Conservation (phyloP, 768 basidiomycete species). For the Phanerodontia chrysosporium region DNA sequence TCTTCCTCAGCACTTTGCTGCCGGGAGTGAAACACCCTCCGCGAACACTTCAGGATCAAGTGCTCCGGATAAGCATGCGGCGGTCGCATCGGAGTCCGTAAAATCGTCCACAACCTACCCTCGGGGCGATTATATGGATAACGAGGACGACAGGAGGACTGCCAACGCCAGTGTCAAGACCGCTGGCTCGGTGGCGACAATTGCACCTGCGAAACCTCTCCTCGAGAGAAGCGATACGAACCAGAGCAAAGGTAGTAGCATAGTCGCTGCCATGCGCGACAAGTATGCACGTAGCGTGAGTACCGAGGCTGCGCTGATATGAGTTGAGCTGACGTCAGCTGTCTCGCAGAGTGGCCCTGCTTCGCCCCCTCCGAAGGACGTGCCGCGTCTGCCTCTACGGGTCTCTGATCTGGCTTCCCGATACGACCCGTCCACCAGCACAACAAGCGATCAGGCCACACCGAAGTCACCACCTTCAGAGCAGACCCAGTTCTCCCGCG, state of each 20-base stretch:
- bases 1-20: background rate
- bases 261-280: slow-evolving; percentile 68
- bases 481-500: background rate
- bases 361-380: slow-evolving; percentile 55
- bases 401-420: slow-evolving; percentile 61
- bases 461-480: slow-evolving; percentile 33
- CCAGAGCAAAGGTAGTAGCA: slow-evolving; percentile 45
- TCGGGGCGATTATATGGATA: slow-evolving; percentile 18
- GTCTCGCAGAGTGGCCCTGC: slow-evolving; percentile 41
- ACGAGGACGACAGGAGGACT: slow-evolving; percentile 22
- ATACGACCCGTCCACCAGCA: slow-evolving; percentile 43
- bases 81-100: background rate
- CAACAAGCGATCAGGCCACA: slow-evolving; percentile 9
- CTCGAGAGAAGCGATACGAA: slow-evolving; percentile 47
- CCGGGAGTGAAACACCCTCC: background rate
- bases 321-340: background rate
- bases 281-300: slow-evolving; percentile 57
- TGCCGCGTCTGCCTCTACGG: slow-evolving; percentile 59
- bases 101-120: background rate
- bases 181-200: slow-evolving; percentile 3
- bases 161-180: slow-evolving; percentile 21
- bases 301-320: background rate
- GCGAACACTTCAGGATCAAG: background rate
- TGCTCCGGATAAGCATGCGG: background rate
- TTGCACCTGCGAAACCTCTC: slow-evolving; percentile 18